A percentile compares a stretch with the other conserved stretches of the same genome.
Evolutionary conservation across 179 eudicot species (phyloP).

Genomic region (Silene coronaria): DNA sequence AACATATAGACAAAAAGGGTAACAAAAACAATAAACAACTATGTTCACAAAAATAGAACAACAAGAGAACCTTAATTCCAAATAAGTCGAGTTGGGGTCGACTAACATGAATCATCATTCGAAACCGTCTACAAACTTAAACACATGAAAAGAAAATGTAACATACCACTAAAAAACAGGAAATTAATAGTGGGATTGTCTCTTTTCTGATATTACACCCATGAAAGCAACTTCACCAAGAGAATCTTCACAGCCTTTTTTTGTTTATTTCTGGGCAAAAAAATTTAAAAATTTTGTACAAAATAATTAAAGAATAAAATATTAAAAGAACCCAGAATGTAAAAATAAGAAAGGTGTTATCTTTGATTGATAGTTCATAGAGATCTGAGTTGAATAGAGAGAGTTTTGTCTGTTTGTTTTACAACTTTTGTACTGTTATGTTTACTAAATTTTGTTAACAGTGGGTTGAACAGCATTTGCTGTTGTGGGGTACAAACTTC

Average conservation of each 20-base stretch:
- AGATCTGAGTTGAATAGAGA: neutral
- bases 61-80: neutral
- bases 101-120: neutral
- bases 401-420: too few species aligned
- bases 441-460: neutral
- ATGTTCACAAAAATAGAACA: neutral
- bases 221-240: conserved; percentile 19
- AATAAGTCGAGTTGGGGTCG: neutral
- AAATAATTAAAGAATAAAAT: too few species aligned
- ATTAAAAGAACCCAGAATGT: neutral
- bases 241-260: conserved; percentile 16
- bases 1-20: too few species aligned
- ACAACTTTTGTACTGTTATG: neutral
- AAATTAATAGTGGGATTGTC: neutral
- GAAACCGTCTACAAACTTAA: neutral
- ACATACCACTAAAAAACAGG: neutral
- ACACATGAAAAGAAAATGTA: neutral
- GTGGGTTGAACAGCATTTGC: neutral
- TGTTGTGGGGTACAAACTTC: neutral
- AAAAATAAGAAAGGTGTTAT: neutral
- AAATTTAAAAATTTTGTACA: too few species aligned
- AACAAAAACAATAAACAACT: neutral
- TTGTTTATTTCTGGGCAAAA: too few species aligned
- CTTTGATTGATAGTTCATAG: neutral
- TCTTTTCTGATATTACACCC: neutral